Evolutionary conservation across 129 eudicot species (phyloP), one percentile per base, ranked within the genome.

Genomic region (Gnaphalium uliginosum): DNA sequence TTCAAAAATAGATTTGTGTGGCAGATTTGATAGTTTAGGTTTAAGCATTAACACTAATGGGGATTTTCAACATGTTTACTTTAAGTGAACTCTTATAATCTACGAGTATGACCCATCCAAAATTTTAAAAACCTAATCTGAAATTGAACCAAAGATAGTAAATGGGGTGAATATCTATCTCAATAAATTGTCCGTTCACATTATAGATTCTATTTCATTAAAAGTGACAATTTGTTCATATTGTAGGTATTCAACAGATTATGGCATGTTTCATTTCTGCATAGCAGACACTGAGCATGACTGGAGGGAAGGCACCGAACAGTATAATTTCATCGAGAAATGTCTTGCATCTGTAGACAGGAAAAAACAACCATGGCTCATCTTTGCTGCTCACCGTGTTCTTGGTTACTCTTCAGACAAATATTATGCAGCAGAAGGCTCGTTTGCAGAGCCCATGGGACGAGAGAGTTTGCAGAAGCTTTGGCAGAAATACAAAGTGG

Each of bases 271-370:
- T 73, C 91, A 73, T 50, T 90, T 90, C 72, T 90, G 93, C 83
- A 86, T 90, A 79, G 94, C 94, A 4, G 92, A 88, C 60, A 82
- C 81, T 15, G 92, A 91, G 83, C 94, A 91, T 59, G 97, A 91
- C 69, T 91, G 97, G 97, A 81, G 97, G 68, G 97, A 88, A 78
- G 97, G 97, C 25, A 68, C 94, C 14, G 97, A 91, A 70, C 97
- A 91, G 33, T 86, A 91, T 78, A 77, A 65, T 32, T 91, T 86
- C 78, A 82, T 91, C 21, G 94, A 88, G 69, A 33, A 81, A 43
- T 90, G 96, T 76, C 61, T 90, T 22, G 91, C 96, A 54, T 86
- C 96, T 8, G 93, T 66, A 0, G 89, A 90, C 77, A 76, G 96
- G 78, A 83, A 86, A 66, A 88, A 84, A 76, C 96, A 90, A 70